A percentile compares a stretch with the other conserved stretches of the same genome.
Conservation (phyloP, 495 filamentous ascomycete species). For the Aspergillus leporis region DNA sequence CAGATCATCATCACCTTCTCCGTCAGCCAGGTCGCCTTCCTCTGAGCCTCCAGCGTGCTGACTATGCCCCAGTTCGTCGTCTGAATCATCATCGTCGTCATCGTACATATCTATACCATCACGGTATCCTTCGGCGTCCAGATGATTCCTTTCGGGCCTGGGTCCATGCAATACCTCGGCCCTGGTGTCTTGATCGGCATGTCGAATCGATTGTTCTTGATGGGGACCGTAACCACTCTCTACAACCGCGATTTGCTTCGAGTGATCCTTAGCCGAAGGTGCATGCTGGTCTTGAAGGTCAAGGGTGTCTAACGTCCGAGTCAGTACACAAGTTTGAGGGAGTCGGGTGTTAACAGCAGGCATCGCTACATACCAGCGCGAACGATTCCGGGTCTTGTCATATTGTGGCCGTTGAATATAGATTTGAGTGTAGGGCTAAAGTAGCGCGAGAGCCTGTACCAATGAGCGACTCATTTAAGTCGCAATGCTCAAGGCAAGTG, state of each 20-base stretch:
- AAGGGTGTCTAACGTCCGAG: conserved; percentile 70
- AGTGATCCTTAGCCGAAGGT: conserved; percentile 81
- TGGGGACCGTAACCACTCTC: conserved; percentile 72
- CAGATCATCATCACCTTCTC: conserved; percentile 75
- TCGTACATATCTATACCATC: conserved; percentile 48
- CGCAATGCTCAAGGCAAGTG: conserved; percentile 8
- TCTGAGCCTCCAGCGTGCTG: conserved; percentile 34
- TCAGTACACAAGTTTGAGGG: neutral
- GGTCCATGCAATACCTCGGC: conserved; percentile 61
- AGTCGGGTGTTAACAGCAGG: conserved; percentile 17
- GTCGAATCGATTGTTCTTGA: conserved; percentile 78
- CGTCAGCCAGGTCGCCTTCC: conserved; percentile 68
- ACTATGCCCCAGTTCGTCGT: conserved; percentile 45
- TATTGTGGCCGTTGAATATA: conserved; percentile 27
- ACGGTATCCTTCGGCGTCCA: conserved; percentile 48
- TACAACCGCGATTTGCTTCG: conserved; percentile 52
- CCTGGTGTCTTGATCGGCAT: conserved; percentile 71
- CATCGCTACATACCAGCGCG: conserved; percentile 64
- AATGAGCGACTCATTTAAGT: conserved; percentile 13
- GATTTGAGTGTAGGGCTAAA: neutral
- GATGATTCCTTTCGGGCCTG: conserved; percentile 40
- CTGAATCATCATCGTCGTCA: conserved; percentile 40
- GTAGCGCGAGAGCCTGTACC: neutral
- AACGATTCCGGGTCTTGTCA: conserved; percentile 78
- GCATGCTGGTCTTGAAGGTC: conserved; percentile 85